Evolutionary conservation across 345 rosid species (phyloP), one percentile per base, ranked within the genome.

Genomic region (Gossypium australe): DNA sequence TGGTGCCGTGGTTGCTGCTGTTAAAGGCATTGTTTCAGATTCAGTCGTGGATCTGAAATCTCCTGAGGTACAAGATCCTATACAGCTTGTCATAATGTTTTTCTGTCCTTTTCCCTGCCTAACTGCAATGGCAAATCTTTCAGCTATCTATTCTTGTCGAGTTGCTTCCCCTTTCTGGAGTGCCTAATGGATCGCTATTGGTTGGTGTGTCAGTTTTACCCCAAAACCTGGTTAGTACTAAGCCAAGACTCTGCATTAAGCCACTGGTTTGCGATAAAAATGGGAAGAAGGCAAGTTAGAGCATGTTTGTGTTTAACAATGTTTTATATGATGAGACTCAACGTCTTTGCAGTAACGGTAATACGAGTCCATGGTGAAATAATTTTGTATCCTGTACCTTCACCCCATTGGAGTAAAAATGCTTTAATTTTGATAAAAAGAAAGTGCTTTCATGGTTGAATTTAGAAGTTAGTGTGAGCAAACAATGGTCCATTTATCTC

Each of bases 201-300:
- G 92, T 90, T 27, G 97, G 90, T 25, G 94, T 94, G 18, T 89
- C 96, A 12, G 92, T 85, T 60, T 93, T 94, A 78, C 93, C 97
- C 0, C 87, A 73, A 75, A 86, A 80, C 67, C 92, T 89, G 16
- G 87, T 89, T 52, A 87, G 85, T 52, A 82, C 93, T n/a, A 94
- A 94, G 84, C 98, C 96, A 17, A 83, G 89, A 47, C 93, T 94
- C 67, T 85, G 88, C 85, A 82, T 92, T 71, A 94, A 85, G 89
- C 84, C 97, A 49, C 78, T 94, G 72, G 86, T 77, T 60, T 67
- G 87, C 20, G 81, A 84, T 73, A 76, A 81, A 74, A 85, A 84
- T 72, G 84, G 63, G 44, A 88, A 67, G 75, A 88, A 83, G 56
- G 75, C 76, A 61, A 72, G 49, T 69, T 69, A 66, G 75, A 68